Conservation (phyloP, 2,329 filamentous ascomycete species). For the Hypomyces rosellus region DNA sequence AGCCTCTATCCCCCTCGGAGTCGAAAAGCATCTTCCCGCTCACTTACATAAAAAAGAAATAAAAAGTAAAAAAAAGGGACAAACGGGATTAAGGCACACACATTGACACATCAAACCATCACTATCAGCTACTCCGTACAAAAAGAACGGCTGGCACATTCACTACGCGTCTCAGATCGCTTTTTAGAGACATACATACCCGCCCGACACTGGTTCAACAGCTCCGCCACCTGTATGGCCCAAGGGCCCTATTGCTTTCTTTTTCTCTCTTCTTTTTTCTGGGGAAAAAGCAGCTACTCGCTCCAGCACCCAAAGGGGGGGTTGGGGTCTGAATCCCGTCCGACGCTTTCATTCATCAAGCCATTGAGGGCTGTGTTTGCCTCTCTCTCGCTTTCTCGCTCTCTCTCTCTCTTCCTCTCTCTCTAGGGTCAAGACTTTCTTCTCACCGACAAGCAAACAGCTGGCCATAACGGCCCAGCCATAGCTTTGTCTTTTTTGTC, state of each 20-base stretch:
- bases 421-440: neutral
- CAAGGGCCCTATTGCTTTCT: neutral
- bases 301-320: too few relatives aligned
- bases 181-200: neutral
- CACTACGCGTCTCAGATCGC: neutral
- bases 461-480: neutral
- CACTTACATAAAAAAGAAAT: too few relatives aligned
- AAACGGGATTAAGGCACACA: too few relatives aligned
- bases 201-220: neutral
- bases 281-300: neutral
- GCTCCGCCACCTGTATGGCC: neutral
- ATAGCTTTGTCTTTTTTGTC: neutral
- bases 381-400: too few relatives aligned
- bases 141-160: too few relatives aligned
- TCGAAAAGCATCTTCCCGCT: too few relatives aligned
- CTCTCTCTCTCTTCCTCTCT: too few relatives aligned
- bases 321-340: too few relatives aligned
- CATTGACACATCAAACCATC: neutral
- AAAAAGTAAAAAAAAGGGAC: too few relatives aligned
- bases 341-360: too few relatives aligned
- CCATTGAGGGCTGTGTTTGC: too few relatives aligned
- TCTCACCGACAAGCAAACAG: neutral
- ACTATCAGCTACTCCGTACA: neutral
- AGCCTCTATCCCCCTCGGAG: neutral
- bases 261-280: neutral